Evolutionary conservation across 2,329 filamentous ascomycete genomes (phyloP), one percentile per base, ranked within the genome.

Genomic region (Sordariomycetes sp.): DNA sequence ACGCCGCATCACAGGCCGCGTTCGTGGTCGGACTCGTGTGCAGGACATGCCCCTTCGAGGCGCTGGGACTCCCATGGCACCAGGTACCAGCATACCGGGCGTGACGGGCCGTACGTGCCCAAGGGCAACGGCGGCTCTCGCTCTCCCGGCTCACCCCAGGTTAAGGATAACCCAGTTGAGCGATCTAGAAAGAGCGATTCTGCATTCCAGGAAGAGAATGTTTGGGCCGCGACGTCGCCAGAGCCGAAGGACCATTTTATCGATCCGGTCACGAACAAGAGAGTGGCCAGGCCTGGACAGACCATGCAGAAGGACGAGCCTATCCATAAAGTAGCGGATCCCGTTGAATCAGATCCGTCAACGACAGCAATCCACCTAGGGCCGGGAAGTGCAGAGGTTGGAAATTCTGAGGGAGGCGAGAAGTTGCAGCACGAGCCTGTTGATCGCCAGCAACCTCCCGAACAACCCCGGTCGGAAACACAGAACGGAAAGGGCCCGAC

Each of bases 211-310:
- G n/a, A 50, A 20, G 46, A 24, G 14, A 24, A 50, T n/a, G 20
- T 24, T 22, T 50, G 46, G 46, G 6, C 46, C 6, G 11, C 46
- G 22, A 24, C 3, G 1, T 20, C 20, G 8, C 46, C n/a, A 20
- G 46, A 14, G 8, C 22, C 46, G 10, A 24, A 64, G 1, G 72
- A 72, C 10, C 77, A 74, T 54, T 66, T 73, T 22, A 82, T 85
- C 51, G 81, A 85, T 59, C 81, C 81, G 3, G 82, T 85, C 60
- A 82, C 80, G 18, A 84, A 84, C 61, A 75, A 79, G 37, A 80
- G 75, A 60, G 72, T 80, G 3, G 60, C 65, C 20, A 73, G 61
- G 10, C 18, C 28, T 6, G 37, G 6, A 34, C 46, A 46, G 25
- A 14, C 25, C 6, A 11, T 54, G 34, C 22, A 25, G 37, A 48